Percentiles rank a stretch among this genome's conserved stretches.
These are phyloP conservation scores for Cymbopogon citratus DNA, from an alignment of 176 grass and related monocot species.

Conservation along the genomic window DNA sequence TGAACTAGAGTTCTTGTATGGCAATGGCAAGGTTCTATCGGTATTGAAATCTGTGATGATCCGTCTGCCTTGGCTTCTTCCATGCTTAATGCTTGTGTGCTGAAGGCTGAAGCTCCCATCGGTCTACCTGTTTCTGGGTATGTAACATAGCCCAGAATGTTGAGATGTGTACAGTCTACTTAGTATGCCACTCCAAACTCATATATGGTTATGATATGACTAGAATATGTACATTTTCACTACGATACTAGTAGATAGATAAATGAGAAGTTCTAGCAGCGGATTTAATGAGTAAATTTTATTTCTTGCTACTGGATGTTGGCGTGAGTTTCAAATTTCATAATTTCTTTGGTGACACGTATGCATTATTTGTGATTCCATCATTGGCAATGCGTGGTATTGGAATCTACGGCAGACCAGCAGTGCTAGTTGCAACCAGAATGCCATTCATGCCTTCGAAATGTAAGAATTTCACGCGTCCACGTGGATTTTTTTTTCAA, in stretches of 20 bases:
- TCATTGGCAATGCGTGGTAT: neutral
- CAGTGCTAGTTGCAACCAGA: neutral
- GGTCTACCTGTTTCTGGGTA: slow-evolving; percentile 7
- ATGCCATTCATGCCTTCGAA: neutral
- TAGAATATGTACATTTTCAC: slow-evolving; percentile 16
- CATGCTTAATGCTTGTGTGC: neutral
- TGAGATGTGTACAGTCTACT: slow-evolving; percentile 20
- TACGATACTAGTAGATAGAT: neutral
- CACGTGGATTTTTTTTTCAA: neutral
- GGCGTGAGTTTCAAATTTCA: neutral
- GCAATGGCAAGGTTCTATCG: neutral
- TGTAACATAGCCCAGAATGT: slow-evolving; percentile 5
- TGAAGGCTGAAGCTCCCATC: slow-evolving; percentile 27
- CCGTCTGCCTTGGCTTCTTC: neutral
- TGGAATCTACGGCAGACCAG: too few relatives aligned
- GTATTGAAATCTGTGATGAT: neutral
- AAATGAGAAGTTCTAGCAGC: slow-evolving; percentile 7
- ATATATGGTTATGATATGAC: neutral
- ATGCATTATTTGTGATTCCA: neutral
- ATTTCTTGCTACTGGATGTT: neutral
- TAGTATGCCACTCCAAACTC: neutral
- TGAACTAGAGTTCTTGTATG: neutral
- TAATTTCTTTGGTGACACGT: neutral
- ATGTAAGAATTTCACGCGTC: neutral
- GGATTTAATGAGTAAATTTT: slow-evolving; percentile 3